Evolutionary conservation across 163 green algal species (phyloP), one percentile per base, ranked within the genome.

Genomic region (Chlamydomonas reinhardtii): DNA sequence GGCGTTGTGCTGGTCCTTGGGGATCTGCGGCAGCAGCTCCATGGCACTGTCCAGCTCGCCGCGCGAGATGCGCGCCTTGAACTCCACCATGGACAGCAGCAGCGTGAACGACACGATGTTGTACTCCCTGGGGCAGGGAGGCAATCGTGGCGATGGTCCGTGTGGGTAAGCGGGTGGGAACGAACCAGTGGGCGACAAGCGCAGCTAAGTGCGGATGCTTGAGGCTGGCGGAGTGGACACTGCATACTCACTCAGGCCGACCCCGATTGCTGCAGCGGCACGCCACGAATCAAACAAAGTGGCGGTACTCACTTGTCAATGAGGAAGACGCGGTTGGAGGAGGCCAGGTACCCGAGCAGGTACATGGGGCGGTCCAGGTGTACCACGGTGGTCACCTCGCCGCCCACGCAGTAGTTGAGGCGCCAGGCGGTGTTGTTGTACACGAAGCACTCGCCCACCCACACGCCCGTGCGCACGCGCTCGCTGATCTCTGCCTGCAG

Each of bases 391-490:
- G 97, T 99, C 31, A 98, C 86, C 93, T 99, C 98, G 8, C 98
- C 97, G 64, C 98, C 98, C 31, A 99, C 96, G 76, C 93, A 98
- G 90, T 99, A 99, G 91, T 98, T 98, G 61, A 99, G 94, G 39
- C 98, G 95, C 97, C 95, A 98, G 0, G 94, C 92, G 0, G 93
- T 91, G 91, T 99, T 99, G 92, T 96, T 99, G 95, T 99, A 99
- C 52, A 99, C 96, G 88, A 99, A 99, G 95, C 98, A 99, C 91
- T 99, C 98, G 62, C 97, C 97, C 5, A 99, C 95, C 97, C 96
- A 99, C 61, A 97, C 71, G 35, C 92, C 93, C 17, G 92, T 96
- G 39, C 85, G 74, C 35, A 95, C 92, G 35, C 76, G 84, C 75
- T 95, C 93, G 37, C 77, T 79, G 56, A 96, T 85, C 91, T 96